Conservation (phyloP, 1,284 basidiomycete genomes). For the Ustilago trichophora region DNA sequence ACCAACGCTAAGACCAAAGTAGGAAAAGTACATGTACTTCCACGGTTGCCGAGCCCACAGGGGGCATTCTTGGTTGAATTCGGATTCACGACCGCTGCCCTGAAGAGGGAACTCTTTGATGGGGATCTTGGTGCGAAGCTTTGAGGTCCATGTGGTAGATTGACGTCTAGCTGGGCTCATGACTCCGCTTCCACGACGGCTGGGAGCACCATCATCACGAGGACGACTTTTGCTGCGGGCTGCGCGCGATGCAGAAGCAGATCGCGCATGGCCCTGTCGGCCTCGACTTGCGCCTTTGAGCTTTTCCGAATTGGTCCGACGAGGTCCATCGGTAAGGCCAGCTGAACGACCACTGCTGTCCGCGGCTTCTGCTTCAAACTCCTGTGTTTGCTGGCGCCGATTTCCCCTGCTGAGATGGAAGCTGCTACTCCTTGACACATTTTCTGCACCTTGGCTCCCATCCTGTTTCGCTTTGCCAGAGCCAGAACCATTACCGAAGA, state of each 20-base stretch:
- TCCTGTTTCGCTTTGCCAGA: conserved; percentile 1
- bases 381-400: no score
- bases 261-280: conserved; percentile 2
- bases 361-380: no score
- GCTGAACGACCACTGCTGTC: no score
- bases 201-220: background rate
- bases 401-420: conserved; percentile 4
- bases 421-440: conserved; percentile 13
- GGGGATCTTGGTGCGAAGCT: conserved; percentile 43
- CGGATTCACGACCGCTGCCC: conserved; percentile 51
- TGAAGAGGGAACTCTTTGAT: conserved; percentile 60
- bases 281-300: conserved; percentile 5
- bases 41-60: conserved; percentile 57
- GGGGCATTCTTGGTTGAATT: conserved; percentile 54
- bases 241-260: conserved; percentile 26
- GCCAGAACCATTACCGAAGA: conserved; percentile 14
- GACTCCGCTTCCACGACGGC: background rate
- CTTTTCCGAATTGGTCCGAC: conserved; percentile 26
- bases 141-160: conserved; percentile 38
- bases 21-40: conserved; percentile 56
- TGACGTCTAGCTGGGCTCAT: conserved; percentile 14
- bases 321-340: background rate
- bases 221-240: conserved; percentile 9
- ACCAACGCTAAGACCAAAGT: conserved; percentile 56
- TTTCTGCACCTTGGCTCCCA: background rate